Evolutionary conservation across 1,139 yeast species (phyloP).

Genomic region (Saccharomyces pastorianus): DNA sequence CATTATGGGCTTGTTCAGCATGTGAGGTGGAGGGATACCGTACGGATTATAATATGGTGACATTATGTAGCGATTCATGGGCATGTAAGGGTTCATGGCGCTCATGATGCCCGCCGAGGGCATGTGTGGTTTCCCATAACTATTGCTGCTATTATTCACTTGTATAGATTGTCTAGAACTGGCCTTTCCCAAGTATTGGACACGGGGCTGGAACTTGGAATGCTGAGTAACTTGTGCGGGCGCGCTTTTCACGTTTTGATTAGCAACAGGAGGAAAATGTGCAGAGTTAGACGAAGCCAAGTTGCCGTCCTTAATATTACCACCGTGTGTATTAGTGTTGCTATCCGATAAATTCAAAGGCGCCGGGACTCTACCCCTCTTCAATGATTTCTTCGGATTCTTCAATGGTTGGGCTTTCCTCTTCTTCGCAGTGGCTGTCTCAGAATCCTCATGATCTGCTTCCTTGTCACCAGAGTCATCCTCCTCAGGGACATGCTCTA

Average conservation of each 20-base stretch:
- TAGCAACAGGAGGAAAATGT: background rate
- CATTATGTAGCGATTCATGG: constrained; percentile 19
- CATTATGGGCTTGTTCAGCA: constrained; percentile 1
- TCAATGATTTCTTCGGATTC: constrained; percentile 14
- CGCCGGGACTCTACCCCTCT: constrained; percentile 16
- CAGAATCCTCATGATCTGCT: constrained; percentile 3
- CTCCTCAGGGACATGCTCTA: background rate
- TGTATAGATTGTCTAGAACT: background rate
- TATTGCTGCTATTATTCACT: constrained; percentile 1
- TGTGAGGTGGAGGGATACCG: background rate
- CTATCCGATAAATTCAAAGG: constrained; percentile 11
- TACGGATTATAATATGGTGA: constrained; percentile 19
- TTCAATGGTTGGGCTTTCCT: constrained; percentile 1
- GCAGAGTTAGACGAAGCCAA: background rate
- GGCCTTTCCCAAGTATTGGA: constrained; percentile 3
- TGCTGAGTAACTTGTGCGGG: constrained; percentile 8
- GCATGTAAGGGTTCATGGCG: constrained; percentile 1
- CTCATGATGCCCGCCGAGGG: background rate
- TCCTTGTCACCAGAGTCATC: background rate
- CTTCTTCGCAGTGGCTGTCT: constrained; percentile 4
- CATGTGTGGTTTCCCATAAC: constrained; percentile 2
- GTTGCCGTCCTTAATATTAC: background rate
- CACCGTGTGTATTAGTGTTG: background rate
- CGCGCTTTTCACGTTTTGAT: constrained; percentile 7
- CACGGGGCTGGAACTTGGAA: constrained; percentile 8